phyloP scores from a whole-genome alignment of 345 rosid species.

The Eucalyptus virginea region DNA sequence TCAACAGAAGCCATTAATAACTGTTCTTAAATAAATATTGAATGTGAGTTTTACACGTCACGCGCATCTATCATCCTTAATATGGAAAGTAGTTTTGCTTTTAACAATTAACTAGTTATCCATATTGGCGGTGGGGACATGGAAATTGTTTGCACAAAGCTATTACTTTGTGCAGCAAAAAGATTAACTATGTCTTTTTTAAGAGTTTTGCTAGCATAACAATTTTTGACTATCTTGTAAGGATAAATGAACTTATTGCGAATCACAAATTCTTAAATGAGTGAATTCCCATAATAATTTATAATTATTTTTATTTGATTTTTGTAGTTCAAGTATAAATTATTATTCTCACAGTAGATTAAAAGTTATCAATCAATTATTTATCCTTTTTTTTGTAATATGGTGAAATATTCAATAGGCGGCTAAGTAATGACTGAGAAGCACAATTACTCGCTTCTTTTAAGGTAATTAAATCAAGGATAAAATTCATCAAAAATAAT shows the following conservation, averaged over 20 bases:
- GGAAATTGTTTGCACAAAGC: background rate
- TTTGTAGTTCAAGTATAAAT: no score
- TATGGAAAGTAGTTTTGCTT: background rate
- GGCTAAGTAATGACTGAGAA: background rate
- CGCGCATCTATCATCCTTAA: background rate
- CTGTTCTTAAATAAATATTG: background rate
- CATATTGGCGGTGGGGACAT: background rate
- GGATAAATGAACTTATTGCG: no score
- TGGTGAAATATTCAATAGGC: background rate
- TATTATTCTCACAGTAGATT: accelerated
- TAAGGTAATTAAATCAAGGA: background rate
- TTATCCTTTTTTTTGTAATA: background rate
- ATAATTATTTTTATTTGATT: no score
- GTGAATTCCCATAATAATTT: no score
- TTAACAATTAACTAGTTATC: background rate
- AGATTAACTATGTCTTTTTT: background rate
- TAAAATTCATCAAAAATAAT: background rate
- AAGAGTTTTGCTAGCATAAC: no score
- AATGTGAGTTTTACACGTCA: background rate
- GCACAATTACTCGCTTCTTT: no score
- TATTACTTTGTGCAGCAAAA: accelerated
- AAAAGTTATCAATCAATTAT: accelerated
- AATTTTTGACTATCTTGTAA: no score
- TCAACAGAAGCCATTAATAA: accelerated
- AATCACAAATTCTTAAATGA: accelerated